Conservation (phyloP, 495 filamentous ascomycete genomes). For the Aspergillus avenaceus region DNA sequence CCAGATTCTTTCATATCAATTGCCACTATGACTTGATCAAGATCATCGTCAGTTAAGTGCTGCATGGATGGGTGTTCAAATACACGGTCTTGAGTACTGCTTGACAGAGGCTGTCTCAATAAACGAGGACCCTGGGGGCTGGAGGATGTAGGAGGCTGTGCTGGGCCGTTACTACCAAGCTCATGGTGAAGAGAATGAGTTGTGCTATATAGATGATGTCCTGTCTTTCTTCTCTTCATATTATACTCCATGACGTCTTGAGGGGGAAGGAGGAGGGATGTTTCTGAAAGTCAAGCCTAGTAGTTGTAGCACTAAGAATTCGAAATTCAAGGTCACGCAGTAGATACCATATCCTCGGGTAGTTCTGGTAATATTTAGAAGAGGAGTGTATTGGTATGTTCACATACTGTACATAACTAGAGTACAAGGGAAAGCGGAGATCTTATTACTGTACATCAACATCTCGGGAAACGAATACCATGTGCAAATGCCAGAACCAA, state of each 20-base stretch:
- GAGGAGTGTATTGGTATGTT: too few species aligned
- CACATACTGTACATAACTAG: neutral
- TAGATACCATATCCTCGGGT: too few species aligned
- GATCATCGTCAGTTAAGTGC: conserved; percentile 43
- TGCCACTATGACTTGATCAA: conserved; percentile 79
- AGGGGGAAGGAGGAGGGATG: neutral
- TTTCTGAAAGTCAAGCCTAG: too few species aligned
- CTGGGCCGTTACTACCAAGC: neutral
- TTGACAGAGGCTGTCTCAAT: conserved; percentile 1
- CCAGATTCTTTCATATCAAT: conserved; percentile 70
- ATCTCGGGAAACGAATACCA: neutral
- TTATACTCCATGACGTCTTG: conserved; percentile 11
- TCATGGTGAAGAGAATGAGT: conserved; percentile 13
- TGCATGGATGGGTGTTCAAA: neutral
- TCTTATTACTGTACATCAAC: neutral
- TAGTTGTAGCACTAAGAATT: too few species aligned
- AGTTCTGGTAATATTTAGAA: too few species aligned
- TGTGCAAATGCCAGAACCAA: neutral
- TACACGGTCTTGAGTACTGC: neutral
- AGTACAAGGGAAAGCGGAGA: neutral
- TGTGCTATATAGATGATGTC: conserved; percentile 6
- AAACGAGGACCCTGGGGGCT: conserved; percentile 5
- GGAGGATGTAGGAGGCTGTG: neutral
- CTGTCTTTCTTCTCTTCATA: conserved; percentile 19
- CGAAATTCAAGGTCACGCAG: too few species aligned